Evolutionary conservation across 2,329 filamentous ascomycete species (phyloP).

Genomic region (Clonostachys solani): DNA sequence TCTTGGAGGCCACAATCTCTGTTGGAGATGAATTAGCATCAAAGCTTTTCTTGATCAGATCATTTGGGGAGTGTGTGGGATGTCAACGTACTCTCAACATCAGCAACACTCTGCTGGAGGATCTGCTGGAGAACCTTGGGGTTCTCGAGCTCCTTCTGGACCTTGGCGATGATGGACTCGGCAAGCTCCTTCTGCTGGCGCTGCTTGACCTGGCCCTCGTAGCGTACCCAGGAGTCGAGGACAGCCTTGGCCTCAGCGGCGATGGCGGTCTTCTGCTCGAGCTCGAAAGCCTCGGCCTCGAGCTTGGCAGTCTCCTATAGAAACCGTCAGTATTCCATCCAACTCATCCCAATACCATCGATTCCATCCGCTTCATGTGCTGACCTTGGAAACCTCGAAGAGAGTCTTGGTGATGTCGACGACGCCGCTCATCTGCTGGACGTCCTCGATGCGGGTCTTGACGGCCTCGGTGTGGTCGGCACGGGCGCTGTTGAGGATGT

Average conservation of each 20-base stretch:
- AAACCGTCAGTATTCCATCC: slow-evolving; percentile 13
- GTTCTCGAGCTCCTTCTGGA: slow-evolving; percentile 97
- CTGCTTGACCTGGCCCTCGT: slow-evolving; percentile 98
- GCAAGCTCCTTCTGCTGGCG: slow-evolving; percentile 97
- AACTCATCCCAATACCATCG: slow-evolving; percentile 2
- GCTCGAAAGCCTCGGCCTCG: slow-evolving; percentile 93
- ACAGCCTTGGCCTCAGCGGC: slow-evolving; percentile 91
- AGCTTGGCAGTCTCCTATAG: slow-evolving; percentile 89
- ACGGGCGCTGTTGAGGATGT: slow-evolving; percentile 90
- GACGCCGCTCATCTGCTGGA: slow-evolving; percentile 90
- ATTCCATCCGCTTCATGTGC: slow-evolving; percentile 10
- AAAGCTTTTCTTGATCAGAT: no score
- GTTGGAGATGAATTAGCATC: slow-evolving; percentile 3
- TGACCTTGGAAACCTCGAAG: slow-evolving; percentile 96
- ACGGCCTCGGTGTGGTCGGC: slow-evolving; percentile 94
- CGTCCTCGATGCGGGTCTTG: slow-evolving; percentile 88
- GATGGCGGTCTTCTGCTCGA: slow-evolving; percentile 93
- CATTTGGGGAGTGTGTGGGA: neutral
- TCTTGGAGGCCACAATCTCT: slow-evolving; percentile 62
- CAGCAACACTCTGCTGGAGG: slow-evolving; percentile 89
- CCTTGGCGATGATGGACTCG: slow-evolving; percentile 90
- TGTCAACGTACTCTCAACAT: slow-evolving; percentile 77
- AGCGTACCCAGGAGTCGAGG: slow-evolving; percentile 97
- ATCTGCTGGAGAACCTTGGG: slow-evolving; percentile 97
- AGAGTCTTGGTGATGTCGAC: slow-evolving; percentile 96